Evolutionary conservation across 768 basidiomycete species (phyloP).

Genomic region (Tremella fuciformis): DNA sequence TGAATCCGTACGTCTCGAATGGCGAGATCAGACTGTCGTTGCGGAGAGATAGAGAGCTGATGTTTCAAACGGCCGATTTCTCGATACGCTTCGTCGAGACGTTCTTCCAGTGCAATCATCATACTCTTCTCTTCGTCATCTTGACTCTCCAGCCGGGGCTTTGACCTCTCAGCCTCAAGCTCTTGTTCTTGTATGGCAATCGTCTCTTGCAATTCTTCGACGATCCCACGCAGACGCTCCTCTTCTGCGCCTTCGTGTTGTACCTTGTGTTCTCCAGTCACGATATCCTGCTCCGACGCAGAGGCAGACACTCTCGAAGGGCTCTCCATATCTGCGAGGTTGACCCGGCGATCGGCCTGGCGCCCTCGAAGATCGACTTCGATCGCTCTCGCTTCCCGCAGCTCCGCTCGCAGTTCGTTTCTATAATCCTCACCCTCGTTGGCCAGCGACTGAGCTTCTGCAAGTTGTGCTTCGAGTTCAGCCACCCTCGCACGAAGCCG

Average conservation of each 20-base stretch:
- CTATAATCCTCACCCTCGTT: background rate
- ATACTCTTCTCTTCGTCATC: slow-evolving; percentile 21
- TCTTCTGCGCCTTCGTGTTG: background rate
- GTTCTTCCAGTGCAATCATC: slow-evolving; percentile 33
- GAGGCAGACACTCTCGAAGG: background rate
- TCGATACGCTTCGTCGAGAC: slow-evolving; percentile 41
- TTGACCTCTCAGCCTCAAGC: background rate
- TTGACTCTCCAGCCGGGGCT: background rate
- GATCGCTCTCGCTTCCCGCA: background rate
- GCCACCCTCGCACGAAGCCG: slow-evolving; percentile 6
- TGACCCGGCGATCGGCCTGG: background rate
- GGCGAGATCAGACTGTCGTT: slow-evolving; percentile 33
- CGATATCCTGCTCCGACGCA: no score
- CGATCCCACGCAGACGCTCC: background rate
- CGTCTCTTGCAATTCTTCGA: background rate
- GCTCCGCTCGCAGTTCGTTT: slow-evolving; percentile 12
- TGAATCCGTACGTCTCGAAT: slow-evolving; percentile 35
- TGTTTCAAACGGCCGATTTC: slow-evolving; percentile 45
- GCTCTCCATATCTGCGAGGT: background rate
- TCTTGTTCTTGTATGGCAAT: slow-evolving; percentile 4
- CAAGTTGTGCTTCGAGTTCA: slow-evolving; percentile 9
- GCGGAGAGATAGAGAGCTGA: slow-evolving; percentile 31
- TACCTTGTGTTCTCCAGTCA: background rate
- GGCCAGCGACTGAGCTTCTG: slow-evolving; percentile 1
- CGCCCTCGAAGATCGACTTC: slow-evolving; percentile 1